Conservation (phyloP, 2,329 filamentous ascomycete species). For the Fragosphaeria purpurea region DNA sequence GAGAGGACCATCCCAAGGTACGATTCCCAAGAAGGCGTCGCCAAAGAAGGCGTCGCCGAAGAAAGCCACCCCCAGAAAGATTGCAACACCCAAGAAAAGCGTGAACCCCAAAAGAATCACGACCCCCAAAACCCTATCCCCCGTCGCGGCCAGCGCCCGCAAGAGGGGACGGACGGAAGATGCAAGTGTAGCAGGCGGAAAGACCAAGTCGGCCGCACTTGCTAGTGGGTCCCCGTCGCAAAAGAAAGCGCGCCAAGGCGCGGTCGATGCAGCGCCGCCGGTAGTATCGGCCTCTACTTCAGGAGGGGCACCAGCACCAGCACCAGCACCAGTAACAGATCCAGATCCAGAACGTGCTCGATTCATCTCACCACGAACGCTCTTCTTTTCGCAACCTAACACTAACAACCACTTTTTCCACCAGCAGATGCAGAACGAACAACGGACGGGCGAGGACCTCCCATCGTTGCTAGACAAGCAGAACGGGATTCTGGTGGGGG, state of each 20-base stretch:
- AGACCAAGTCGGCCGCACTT: constrained; percentile 2
- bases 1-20: constrained; percentile 14
- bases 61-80: neutral
- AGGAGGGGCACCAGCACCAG: neutral
- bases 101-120: neutral
- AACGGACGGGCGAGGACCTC: too few relatives aligned
- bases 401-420: too few relatives aligned
- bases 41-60: neutral
- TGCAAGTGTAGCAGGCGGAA: neutral
- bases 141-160: neutral
- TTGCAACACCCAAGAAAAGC: neutral
- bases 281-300: neutral
- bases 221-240: neutral
- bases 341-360: too few relatives aligned
- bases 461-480: too few relatives aligned
- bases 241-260: neutral
- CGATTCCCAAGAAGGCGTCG: constrained; percentile 9
- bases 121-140: neutral
- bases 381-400: too few relatives aligned
- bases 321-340: too few relatives aligned
- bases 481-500: too few relatives aligned
- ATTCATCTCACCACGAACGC: too few relatives aligned
- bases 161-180: neutral
- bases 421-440: too few relatives aligned
- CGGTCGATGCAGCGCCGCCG: neutral